Evolutionary conservation across 2,329 filamentous ascomycete genomes (phyloP), one percentile per base, ranked within the genome.

Genomic region (Penicillium sp.): DNA sequence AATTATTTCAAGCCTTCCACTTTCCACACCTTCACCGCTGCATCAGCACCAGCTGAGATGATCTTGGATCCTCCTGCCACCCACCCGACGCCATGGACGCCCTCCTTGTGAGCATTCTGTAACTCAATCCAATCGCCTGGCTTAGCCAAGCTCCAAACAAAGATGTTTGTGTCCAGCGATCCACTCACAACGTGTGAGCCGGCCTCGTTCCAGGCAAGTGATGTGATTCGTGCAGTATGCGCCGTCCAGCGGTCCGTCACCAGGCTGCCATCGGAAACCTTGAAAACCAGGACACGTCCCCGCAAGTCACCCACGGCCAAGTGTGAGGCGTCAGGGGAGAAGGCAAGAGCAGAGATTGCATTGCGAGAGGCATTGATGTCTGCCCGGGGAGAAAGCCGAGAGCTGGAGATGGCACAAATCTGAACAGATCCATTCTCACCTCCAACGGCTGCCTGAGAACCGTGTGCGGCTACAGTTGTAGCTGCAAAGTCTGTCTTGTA

Each of bases 51-150:
- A 5, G 86, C 86, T 66, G 89, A 95, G 10, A 90, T 86, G 50
- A 97, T 82, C 77, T 84, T 90, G 19, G 75, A 75, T 57, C 81
- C 81, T 9, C 83, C 85, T 29, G 82, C 83, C 15, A 90, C 82
- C 92, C 93, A 99, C 13, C 84, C 84, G 17, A 97, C 89, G 17
- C 90, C 93, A 65, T 89, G 91, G 19, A 97, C 92, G 10, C 94
- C 94, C 71, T 97, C 94, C 78, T 97, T 97, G 78, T 99, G 94
- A 50, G 93, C 92, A 71, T 96, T 96, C 23, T 86, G 78, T 15
- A 87, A 88, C 79, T 94, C 93, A 65, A 95, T 84, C 65, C 93
- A 84, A 75, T 90, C 90, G 2, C 91, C 92, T 0, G 93, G 93
- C 71, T 91, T 90, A 43, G 81, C 78, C 56, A 97, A 76, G 73